Percentiles rank a stretch among this genome's conserved stretches.
Conservation (phyloP, 148 eudicot species). For the Limonium bicolor region DNA sequence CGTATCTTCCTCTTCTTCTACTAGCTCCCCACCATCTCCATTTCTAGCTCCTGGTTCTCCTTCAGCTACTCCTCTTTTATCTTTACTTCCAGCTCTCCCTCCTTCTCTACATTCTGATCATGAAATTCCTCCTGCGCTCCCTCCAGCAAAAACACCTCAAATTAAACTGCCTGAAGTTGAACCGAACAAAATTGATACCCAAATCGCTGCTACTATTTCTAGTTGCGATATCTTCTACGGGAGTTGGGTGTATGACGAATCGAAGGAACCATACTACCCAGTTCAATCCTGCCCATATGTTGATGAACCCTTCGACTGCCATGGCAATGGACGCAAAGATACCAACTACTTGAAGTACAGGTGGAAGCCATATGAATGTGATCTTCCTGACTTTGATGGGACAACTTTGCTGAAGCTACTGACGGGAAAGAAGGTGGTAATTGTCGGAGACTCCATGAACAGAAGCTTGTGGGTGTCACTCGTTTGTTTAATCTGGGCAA, state of each 20-base stretch:
- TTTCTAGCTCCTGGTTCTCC: too few species aligned
- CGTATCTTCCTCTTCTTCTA: too few species aligned
- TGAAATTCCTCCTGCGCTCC: too few species aligned
- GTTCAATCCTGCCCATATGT: slow-evolving; percentile 4
- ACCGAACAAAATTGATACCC: too few species aligned
- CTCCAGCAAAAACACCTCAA: too few species aligned
- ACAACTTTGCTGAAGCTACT: slow-evolving; percentile 52
- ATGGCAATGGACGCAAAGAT: slow-evolving; percentile 8
- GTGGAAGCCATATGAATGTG: slow-evolving; percentile 8
- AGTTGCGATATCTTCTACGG: slow-evolving; percentile 43
- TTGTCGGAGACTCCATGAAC: slow-evolving; percentile 90
- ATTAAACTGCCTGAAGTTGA: too few species aligned
- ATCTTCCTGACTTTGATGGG: slow-evolving; percentile 42
- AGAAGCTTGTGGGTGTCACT: slow-evolving; percentile 99
- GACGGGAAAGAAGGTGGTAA: slow-evolving; percentile 75
- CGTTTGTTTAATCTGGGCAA: too few species aligned
- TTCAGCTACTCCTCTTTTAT: too few species aligned
- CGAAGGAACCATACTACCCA: slow-evolving; percentile 7
- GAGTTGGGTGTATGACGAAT: slow-evolving; percentile 9
- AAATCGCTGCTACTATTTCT: too few species aligned
- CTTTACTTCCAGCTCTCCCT: too few species aligned
- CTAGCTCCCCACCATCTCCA: too few species aligned
- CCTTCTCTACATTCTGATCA: too few species aligned
- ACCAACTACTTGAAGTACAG: slow-evolving; percentile 4
- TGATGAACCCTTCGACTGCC: slow-evolving; percentile 10